Percentiles rank a stretch among this genome's conserved stretches.
Conservation (phyloP, 257 asterid genomes). For the Jasminum sambac region DNA sequence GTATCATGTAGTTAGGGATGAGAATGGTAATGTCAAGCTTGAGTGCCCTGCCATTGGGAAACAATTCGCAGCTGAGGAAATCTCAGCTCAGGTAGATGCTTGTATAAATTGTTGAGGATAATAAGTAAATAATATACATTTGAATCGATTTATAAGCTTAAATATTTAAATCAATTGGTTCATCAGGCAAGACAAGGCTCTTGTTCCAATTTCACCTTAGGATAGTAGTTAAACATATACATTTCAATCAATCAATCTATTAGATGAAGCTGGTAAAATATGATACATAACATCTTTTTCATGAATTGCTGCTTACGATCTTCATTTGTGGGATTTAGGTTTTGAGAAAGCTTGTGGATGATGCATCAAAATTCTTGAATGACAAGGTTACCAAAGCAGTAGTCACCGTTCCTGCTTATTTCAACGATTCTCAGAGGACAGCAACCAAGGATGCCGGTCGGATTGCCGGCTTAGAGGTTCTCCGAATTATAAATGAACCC, state of each 20-base stretch:
- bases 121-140: no score
- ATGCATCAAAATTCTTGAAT: slow-evolving; percentile 57
- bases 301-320: not conserved
- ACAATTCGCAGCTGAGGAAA: slow-evolving; percentile 77
- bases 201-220: no score
- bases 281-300: not conserved
- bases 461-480: slow-evolving; percentile 49
- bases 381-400: slow-evolving; percentile 65
- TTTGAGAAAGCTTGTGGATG: slow-evolving; percentile 78
- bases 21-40: slow-evolving; percentile 78
- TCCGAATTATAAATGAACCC: slow-evolving; percentile 48
- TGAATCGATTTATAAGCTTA: no score
- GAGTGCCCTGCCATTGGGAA: slow-evolving; percentile 76
- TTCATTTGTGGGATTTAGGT: slow-evolving; percentile 39
- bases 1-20: slow-evolving; percentile 64
- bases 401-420: slow-evolving; percentile 57
- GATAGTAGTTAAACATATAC: no score
- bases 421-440: slow-evolving; percentile 72
- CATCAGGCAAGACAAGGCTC: no score
- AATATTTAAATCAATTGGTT: no score
- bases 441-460: slow-evolving; percentile 54
- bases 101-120: no score
- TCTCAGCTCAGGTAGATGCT: slow-evolving; percentile 72
- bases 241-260: no score
- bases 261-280: no score